A percentile compares a stretch with the other conserved stretches of the same genome.
Evolutionary conservation across 495 filamentous ascomycete genomes (phyloP).

Genomic region (Penicillium alfredii): DNA sequence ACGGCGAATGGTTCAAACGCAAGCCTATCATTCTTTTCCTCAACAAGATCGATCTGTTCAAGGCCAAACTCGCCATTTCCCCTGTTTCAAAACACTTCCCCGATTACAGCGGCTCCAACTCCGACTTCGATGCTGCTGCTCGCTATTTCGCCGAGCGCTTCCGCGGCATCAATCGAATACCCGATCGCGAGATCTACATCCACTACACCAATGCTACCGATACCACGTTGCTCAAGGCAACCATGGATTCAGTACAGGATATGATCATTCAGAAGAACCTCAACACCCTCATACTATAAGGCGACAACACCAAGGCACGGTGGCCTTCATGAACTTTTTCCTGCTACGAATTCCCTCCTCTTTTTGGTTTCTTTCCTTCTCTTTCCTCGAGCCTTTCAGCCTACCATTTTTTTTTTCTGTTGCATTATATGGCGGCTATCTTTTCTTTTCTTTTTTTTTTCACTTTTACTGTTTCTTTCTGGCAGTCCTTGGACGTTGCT

Average conservation of each 20-base stretch:
- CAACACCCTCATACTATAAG: slow-evolving; percentile 87
- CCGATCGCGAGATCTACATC: slow-evolving; percentile 84
- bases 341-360: slow-evolving; percentile 17
- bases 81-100: slow-evolving; percentile 89
- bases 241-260: slow-evolving; percentile 95
- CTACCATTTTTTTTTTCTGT: slow-evolving; percentile 13
- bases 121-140: slow-evolving; percentile 55
- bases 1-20: slow-evolving; percentile 95
- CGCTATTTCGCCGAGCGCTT: slow-evolving; percentile 92
- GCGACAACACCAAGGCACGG: slow-evolving; percentile 11
- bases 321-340: slow-evolving; percentile 24
- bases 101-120: slow-evolving; percentile 65
- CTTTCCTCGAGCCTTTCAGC: slow-evolving; percentile 21
- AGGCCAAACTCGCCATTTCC: slow-evolving; percentile 72
- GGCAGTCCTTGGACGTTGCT: background rate
- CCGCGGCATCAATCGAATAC: slow-evolving; percentile 74
- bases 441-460: slow-evolving; percentile 12
- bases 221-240: slow-evolving; percentile 92
- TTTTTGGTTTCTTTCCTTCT: slow-evolving; percentile 8
- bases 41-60: slow-evolving; percentile 99
- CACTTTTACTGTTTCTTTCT: too few species aligned
- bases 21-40: slow-evolving; percentile 96
- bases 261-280: slow-evolving; percentile 99
- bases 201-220: slow-evolving; percentile 95
- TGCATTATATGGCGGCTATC: slow-evolving; percentile 25